Evolutionary conservation across 768 basidiomycete genomes (phyloP), one percentile per base, ranked within the genome.

Genomic region (Vararia minispora): DNA sequence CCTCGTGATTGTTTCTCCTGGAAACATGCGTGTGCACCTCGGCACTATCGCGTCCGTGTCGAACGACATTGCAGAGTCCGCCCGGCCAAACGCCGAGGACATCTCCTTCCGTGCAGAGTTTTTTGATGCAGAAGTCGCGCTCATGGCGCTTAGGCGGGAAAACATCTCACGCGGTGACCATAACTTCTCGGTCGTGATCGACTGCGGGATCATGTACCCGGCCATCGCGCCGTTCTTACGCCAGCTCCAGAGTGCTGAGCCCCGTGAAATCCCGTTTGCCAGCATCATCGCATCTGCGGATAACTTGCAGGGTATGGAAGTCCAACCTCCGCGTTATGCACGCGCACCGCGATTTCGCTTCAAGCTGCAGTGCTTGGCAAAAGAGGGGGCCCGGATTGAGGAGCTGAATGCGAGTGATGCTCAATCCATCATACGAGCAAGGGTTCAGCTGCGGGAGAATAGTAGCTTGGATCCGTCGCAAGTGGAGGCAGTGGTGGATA

Each of bases 381-480:
- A 61, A 61, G 28, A 52, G 60, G 6, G 68, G 55, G 5, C 56
- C 6, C n/a, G 6, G 4, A 39, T 66, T 4, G 49, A 48, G 6
- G 61, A 66, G 33, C 44, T 74, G 11, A 57, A 57, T 33, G 64
- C 65, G 0, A 53, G 57, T 1, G 64, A 73, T 37, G 55, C 51
- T 6, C 43, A 38, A 8, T 74, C 76, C 0, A 51, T 79, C n/a
- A 61, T 50, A 3, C 42, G 41, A n/a, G 78, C 72, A 0, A 65
- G 73, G 5, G 42, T 53, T 16, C 60, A 64, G 28, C 53, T 85
- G n/a, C 57, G 44, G 28, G 42, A 49, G 13, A 54, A 58, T 3
- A 83, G 76, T 49, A 59, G 67, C 5, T 61, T 88, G 21, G 85
- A 88, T 45, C 62, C 69, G 0, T 80, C 78, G 53, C 85, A 88